Percentiles rank a stretch among this genome's conserved stretches.
These are phyloP conservation scores for Dactylellina parvicollis DNA, from an alignment of 2,329 filamentous ascomycete genomes.

Conservation along the genomic window DNA sequence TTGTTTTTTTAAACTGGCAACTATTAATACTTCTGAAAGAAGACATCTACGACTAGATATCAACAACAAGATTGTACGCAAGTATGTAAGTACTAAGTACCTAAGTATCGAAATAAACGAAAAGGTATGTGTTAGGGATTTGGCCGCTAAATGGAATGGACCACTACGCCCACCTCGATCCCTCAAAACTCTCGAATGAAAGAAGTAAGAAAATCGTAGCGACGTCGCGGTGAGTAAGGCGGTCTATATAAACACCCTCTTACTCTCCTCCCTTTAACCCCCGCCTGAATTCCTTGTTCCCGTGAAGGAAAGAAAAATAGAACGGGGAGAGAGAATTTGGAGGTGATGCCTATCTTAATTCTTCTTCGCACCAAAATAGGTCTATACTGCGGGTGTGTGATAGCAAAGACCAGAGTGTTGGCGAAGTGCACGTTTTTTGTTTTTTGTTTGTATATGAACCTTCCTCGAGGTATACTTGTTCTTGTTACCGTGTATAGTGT, in stretches of 20 bases:
- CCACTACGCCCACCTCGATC: slow-evolving; percentile 70
- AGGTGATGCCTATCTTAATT: slow-evolving; percentile 64
- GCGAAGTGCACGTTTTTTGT: slow-evolving; percentile 67
- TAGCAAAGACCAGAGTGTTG: slow-evolving; percentile 82
- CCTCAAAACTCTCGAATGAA: slow-evolving; percentile 25
- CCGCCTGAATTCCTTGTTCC: slow-evolving; percentile 7
- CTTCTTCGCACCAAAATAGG: slow-evolving; percentile 88
- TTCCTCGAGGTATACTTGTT: slow-evolving; percentile 18
- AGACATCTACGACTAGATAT: not conserved
- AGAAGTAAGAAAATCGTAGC: slow-evolving; percentile 35
- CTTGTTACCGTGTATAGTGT: slow-evolving; percentile 43
- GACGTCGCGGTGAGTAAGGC: slow-evolving; percentile 74
- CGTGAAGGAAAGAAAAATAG: slow-evolving; percentile 14
- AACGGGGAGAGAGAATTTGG: slow-evolving; percentile 59
- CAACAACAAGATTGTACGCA: no score
- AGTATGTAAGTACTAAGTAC: not conserved
- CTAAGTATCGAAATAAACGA: not conserved
- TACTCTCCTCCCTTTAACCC: slow-evolving; percentile 39
- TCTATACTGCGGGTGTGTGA: slow-evolving; percentile 74
- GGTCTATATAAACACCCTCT: slow-evolving; percentile 60
- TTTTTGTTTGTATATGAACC: not conserved
- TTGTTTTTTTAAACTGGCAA: no score
- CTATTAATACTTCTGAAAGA: no score
- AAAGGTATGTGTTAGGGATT: slow-evolving; percentile 1
- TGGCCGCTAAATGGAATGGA: slow-evolving; percentile 72